Conservation (phyloP, 345 rosid species). For the Acer negundo region DNA sequence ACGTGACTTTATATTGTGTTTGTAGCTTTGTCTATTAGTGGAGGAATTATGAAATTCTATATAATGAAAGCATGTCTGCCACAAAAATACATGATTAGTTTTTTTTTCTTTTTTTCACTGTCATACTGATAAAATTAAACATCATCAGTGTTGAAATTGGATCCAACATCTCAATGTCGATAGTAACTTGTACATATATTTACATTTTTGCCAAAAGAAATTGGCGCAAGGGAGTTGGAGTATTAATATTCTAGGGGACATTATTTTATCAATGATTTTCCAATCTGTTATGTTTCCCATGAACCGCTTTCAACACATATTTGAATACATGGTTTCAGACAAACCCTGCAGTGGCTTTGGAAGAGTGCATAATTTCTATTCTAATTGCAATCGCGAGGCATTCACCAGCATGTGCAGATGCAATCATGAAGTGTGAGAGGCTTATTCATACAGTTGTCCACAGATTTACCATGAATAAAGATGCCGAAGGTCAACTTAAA, state of each 20-base stretch:
- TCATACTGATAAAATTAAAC: too few species aligned
- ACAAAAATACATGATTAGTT: neutral
- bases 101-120: too few species aligned
- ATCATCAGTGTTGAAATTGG: too few species aligned
- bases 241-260: neutral
- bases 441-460: constrained; percentile 62
- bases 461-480: constrained; percentile 52
- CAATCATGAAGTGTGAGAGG: constrained; percentile 72
- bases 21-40: neutral
- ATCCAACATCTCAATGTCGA: neutral
- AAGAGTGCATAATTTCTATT: constrained; percentile 62
- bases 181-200: neutral
- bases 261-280: neutral
- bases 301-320: constrained; percentile 13
- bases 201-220: neutral
- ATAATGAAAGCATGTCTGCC: neutral
- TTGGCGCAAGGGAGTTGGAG: neutral
- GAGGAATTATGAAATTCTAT: neutral
- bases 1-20: neutral
- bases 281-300: neutral
- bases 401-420: constrained; percentile 74
- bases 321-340: constrained; percentile 51
- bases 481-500: constrained; percentile 44
- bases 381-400: constrained; percentile 84
- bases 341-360: constrained; percentile 48